phyloP scores from a whole-genome alignment of 2,329 filamentous ascomycete genomes.

The Seiridium unicorne region DNA sequence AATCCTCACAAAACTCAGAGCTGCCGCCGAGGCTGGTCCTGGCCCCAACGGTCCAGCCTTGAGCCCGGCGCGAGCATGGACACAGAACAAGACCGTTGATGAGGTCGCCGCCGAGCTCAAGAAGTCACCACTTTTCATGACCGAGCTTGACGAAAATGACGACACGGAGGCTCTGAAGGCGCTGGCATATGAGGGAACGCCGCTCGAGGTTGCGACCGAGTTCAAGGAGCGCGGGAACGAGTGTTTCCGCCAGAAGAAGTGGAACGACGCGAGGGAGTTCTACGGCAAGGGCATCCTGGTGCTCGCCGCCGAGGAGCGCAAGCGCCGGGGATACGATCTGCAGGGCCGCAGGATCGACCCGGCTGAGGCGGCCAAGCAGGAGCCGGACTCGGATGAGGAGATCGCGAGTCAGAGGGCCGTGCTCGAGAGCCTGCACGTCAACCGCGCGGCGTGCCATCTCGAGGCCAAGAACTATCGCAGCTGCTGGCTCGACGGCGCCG shows the following conservation, averaged over 20 bases:
- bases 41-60: constrained; percentile 36
- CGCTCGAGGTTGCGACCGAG: constrained; percentile 75
- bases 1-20: constrained; percentile 1
- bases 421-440: constrained; percentile 77
- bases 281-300: constrained; percentile 84
- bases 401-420: constrained; percentile 58
- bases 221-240: constrained; percentile 96
- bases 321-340: constrained; percentile 34
- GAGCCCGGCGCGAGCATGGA: constrained; percentile 41
- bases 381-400: constrained; percentile 36
- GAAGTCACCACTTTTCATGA: constrained; percentile 89
- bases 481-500: constrained; percentile 81
- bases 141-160: constrained; percentile 80
- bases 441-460: constrained; percentile 87
- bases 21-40: neutral
- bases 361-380: constrained; percentile 42
- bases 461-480: constrained; percentile 85
- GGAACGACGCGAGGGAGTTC: constrained; percentile 84
- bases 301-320: constrained; percentile 61
- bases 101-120: constrained; percentile 58
- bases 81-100: constrained; percentile 47
- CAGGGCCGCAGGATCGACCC: constrained; percentile 13
- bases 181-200: constrained; percentile 88
- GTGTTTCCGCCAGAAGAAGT: constrained; percentile 70
- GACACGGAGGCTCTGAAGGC: constrained; percentile 85